Base-by-base conservation (phyloP, 331 rosid genomes). In the Pyracantha coccinea region DNA sequence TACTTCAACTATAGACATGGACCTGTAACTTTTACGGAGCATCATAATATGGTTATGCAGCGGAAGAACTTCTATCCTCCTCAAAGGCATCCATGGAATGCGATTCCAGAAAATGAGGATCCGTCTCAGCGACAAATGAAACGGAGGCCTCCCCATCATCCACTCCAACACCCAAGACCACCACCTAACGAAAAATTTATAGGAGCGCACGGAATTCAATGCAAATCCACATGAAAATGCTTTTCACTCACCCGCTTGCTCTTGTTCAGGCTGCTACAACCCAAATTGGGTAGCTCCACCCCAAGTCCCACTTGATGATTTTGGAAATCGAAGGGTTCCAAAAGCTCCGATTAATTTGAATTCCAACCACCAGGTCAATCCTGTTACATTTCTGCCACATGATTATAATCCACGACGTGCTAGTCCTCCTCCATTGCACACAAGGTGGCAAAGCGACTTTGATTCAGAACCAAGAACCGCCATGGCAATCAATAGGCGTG, bases 181-280 rank as follows among this genome's bases (percentile, higher is more conserved):
- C 64, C 58, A 11, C 35, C 63, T 35, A 69, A 72, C 35, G 86
- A 79, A 59, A 58, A 74, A 69, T 77, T 64, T 54, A 47, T 25
- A 14, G 85, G 73, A 38, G 23, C 29, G 62, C 41, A 74, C 41
- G 76, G 76, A 68, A 54, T 54, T 35, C 68, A 66, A 68, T n/a
- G 75, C 17, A 74, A 59, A 75, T 71, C 74, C 41, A 28, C 77
- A 69, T 3, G 83, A 77, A 54, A 64, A 55, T 20, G 65, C 47
- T 63, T 29, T 25, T 71, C 89, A 83, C 71, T 74, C 72, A 4
- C 73, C 85, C 23, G 33, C 63, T 28, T 83, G 89, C 58, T 67
- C 85, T 77, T 80, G 87, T 63, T 68, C 65, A 13, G 76, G 21
- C 24, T 85, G 89, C 78, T 62, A 52, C 77, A 47, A 68, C 72